Percentiles rank a stretch among this genome's conserved stretches.
These are phyloP conservation scores for Aspergillus avenaceus DNA, from an alignment of 495 filamentous ascomycete genomes.

Conservation along the genomic window DNA sequence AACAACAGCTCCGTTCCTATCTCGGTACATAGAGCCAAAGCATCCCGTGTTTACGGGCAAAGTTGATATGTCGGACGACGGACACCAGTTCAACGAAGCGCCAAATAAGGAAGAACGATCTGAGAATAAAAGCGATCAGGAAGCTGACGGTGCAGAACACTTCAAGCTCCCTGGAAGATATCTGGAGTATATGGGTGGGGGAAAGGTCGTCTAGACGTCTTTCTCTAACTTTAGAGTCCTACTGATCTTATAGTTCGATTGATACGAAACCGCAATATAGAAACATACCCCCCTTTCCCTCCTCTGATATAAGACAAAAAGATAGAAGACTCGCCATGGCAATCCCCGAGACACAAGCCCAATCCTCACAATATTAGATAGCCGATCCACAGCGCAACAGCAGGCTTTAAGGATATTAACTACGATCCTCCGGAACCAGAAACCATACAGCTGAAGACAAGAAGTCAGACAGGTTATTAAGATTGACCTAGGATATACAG, in stretches of 20 bases:
- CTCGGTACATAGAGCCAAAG: slow-evolving; percentile 49
- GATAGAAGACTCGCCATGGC: too few relatives aligned
- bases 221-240: slow-evolving; percentile 53
- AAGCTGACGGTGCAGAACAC: slow-evolving; percentile 52
- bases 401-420: too few relatives aligned
- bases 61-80: slow-evolving; percentile 32
- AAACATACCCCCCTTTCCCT: too few relatives aligned
- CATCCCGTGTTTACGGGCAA: slow-evolving; percentile 63
- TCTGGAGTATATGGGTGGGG: slow-evolving; percentile 42
- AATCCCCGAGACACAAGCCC: too few relatives aligned
- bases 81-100: slow-evolving; percentile 50
- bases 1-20: slow-evolving; percentile 49
- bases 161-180: slow-evolving; percentile 42
- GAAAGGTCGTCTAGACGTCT: slow-evolving; percentile 46
- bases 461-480: too few relatives aligned
- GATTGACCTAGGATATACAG: too few relatives aligned
- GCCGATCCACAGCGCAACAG: too few relatives aligned
- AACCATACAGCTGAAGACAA: too few relatives aligned
- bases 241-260: background rate
- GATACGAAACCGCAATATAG: too few relatives aligned
- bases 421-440: too few relatives aligned
- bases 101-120: slow-evolving; percentile 61
- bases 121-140: slow-evolving; percentile 49
- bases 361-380: too few relatives aligned
- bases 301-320: too few relatives aligned